Evolutionary conservation across 192 early-diverging fungal genomes (phyloP).

Genomic region (Podila minutissima): DNA sequence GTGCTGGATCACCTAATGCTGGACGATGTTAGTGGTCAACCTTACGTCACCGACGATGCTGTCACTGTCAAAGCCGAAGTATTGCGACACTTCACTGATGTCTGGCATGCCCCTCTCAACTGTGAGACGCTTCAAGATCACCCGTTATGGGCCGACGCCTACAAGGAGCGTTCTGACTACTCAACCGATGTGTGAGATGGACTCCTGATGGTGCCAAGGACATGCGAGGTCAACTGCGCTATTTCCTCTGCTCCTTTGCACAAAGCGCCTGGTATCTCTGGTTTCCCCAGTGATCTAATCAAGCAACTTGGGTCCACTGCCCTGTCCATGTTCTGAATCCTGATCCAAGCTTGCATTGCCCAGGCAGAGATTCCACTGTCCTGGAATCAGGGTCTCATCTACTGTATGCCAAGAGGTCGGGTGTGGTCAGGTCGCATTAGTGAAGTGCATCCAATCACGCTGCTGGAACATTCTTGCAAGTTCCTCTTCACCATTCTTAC

Average conservation of each 20-base stretch:
- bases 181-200: too few relatives aligned
- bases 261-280: conserved; percentile 7
- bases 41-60: too few relatives aligned
- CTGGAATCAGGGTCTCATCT: conserved; percentile 13
- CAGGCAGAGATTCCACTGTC: not conserved
- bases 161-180: too few relatives aligned
- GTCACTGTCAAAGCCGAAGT: too few relatives aligned
- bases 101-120: too few relatives aligned
- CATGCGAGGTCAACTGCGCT: not conserved
- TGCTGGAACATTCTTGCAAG: conserved; percentile 19
- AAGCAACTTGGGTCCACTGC: conserved; percentile 4
- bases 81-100: too few relatives aligned
- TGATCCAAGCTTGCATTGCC: conserved; percentile 15
- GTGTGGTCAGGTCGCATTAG: conserved; percentile 10
- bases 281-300: conserved; percentile 11
- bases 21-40: too few relatives aligned
- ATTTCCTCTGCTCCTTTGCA: not conserved
- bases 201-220: not conserved
- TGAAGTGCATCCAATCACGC: conserved; percentile 14
- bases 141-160: too few relatives aligned
- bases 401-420: conserved; percentile 13
- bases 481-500: conserved; percentile 23
- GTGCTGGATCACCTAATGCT: too few relatives aligned
- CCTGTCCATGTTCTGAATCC: not conserved
- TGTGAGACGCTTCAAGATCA: too few relatives aligned